Conservation (phyloP, 2,329 filamentous ascomycete species). For the Dendryphion nanum region DNA sequence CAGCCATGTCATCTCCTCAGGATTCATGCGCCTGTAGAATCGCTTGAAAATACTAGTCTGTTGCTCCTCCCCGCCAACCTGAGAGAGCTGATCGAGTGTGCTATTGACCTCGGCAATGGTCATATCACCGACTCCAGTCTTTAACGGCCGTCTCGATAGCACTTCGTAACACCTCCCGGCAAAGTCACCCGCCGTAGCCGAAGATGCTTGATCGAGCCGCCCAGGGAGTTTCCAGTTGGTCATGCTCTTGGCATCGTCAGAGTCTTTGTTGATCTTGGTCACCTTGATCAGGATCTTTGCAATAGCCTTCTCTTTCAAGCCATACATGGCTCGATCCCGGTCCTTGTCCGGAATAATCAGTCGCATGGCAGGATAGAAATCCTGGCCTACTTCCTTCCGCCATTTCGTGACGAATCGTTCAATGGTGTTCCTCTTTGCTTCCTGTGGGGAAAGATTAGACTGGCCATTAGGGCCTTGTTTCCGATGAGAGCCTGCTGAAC, state of each 20-base stretch:
- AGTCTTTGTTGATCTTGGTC: constrained; percentile 87
- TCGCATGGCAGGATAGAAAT: constrained; percentile 90
- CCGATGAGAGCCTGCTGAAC: constrained; percentile 54
- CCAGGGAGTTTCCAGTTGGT: constrained; percentile 91
- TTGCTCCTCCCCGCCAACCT: constrained; percentile 74
- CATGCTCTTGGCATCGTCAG: constrained; percentile 81
- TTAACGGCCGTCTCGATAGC: constrained; percentile 77
- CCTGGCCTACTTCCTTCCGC: constrained; percentile 83
- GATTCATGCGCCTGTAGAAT: constrained; percentile 89
- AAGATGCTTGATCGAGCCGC: constrained; percentile 41
- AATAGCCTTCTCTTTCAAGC: constrained; percentile 88
- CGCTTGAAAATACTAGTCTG: constrained; percentile 77
- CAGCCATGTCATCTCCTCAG: constrained; percentile 90
- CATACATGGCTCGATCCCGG: constrained; percentile 86
- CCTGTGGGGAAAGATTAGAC: constrained; percentile 65
- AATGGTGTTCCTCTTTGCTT: constrained; percentile 77
- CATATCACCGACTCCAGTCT: constrained; percentile 72
- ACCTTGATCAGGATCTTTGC: constrained; percentile 88
- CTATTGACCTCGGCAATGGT: constrained; percentile 87
- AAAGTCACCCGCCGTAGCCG: constrained; percentile 80
- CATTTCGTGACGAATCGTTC: constrained; percentile 82
- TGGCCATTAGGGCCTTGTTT: constrained; percentile 62
- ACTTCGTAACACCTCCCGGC: constrained; percentile 85
- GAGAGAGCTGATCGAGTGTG: constrained; percentile 74
- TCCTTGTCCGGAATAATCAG: constrained; percentile 93